Percentiles rank a stretch among this genome's conserved stretches.
Conservation (phyloP, 345 rosid species). For the Moringa oleifera region DNA sequence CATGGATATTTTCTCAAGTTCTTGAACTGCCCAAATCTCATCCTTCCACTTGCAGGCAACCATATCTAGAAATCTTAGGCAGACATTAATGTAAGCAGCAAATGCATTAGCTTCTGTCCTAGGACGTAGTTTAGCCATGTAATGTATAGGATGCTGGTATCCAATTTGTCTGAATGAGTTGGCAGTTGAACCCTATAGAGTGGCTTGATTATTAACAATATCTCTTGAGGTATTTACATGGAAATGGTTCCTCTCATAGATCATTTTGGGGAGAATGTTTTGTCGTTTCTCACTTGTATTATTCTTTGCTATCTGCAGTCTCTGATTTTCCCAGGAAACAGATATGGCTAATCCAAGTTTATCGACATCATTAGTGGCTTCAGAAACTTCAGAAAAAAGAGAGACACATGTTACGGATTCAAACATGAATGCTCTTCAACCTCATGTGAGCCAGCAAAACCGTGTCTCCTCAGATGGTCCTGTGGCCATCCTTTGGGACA, state of each 20-base stretch:
- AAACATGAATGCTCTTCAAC: constrained; percentile 26
- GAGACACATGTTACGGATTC: constrained; percentile 23
- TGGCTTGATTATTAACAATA: no score
- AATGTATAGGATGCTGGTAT: no score
- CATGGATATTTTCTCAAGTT: no score
- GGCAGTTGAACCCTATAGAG: no score
- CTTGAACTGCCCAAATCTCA: neutral
- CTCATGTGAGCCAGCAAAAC: constrained; percentile 27
- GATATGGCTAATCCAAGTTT: constrained; percentile 30
- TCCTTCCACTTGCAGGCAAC: neutral
- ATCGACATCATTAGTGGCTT: constrained; percentile 22
- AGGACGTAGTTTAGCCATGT: no score
- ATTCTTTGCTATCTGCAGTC: constrained; percentile 4
- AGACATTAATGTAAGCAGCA: neutral
- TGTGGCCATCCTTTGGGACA: constrained; percentile 90
- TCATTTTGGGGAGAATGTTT: neutral
- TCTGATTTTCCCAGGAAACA: constrained; percentile 9
- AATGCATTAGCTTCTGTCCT: no score
- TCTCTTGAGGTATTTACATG: no score
- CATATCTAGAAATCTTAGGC: neutral
- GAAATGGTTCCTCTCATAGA: neutral
- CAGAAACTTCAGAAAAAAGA: constrained; percentile 25
- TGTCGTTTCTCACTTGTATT: neutral
- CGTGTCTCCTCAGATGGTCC: constrained; percentile 53
- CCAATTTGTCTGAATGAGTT: neutral